A percentile compares a stretch with the other conserved stretches of the same genome.
phyloP scores from a whole-genome alignment of 2,329 filamentous ascomycete genomes.

The Neoascochyta sp. region DNA sequence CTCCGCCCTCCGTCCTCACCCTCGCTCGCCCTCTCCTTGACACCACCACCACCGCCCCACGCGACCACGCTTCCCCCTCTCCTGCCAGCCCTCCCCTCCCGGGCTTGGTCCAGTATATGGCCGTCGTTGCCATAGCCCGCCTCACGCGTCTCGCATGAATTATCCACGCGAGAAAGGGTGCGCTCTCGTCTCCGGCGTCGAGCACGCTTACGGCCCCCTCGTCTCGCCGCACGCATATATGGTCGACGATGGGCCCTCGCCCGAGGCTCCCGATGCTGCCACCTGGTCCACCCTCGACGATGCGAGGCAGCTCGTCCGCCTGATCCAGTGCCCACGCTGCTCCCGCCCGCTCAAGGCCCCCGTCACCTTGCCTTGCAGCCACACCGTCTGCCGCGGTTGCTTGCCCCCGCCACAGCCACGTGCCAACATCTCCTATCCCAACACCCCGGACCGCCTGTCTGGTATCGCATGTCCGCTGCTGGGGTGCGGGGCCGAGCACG shows the following conservation, averaged over 20 bases:
- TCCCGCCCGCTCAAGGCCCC: slow-evolving; percentile 64
- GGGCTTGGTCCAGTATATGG: slow-evolving; percentile 18
- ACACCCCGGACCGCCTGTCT: slow-evolving; percentile 59
- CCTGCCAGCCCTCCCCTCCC: slow-evolving; percentile 5
- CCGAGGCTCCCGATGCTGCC: slow-evolving; percentile 32
- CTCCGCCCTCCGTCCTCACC: slow-evolving; percentile 1
- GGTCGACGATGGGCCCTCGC: slow-evolving; percentile 37
- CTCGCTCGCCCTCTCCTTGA: slow-evolving; percentile 2
- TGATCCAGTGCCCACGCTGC: slow-evolving; percentile 76
- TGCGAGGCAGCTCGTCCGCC: slow-evolving; percentile 62
- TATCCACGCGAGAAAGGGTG: slow-evolving; percentile 31
- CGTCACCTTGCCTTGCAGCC: slow-evolving; percentile 76
- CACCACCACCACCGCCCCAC: slow-evolving; percentile 6
- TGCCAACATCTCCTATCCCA: slow-evolving; percentile 73
- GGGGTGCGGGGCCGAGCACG: slow-evolving; percentile 67
- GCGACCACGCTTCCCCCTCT: slow-evolving; percentile 5
- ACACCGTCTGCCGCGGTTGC: slow-evolving; percentile 71
- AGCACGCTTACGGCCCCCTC: slow-evolving; percentile 30
- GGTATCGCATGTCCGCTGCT: slow-evolving; percentile 72
- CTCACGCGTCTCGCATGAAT: slow-evolving; percentile 34
- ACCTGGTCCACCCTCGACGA: slow-evolving; percentile 51
- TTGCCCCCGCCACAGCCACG: slow-evolving; percentile 64
- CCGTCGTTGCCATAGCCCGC: slow-evolving; percentile 13
- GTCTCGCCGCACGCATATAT: slow-evolving; percentile 39
- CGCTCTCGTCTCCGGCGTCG: slow-evolving; percentile 30